Percentiles rank a stretch among this genome's conserved stretches.
Conservation (phyloP, 2,329 filamentous ascomycete genomes). For the Drechslera avenae region DNA sequence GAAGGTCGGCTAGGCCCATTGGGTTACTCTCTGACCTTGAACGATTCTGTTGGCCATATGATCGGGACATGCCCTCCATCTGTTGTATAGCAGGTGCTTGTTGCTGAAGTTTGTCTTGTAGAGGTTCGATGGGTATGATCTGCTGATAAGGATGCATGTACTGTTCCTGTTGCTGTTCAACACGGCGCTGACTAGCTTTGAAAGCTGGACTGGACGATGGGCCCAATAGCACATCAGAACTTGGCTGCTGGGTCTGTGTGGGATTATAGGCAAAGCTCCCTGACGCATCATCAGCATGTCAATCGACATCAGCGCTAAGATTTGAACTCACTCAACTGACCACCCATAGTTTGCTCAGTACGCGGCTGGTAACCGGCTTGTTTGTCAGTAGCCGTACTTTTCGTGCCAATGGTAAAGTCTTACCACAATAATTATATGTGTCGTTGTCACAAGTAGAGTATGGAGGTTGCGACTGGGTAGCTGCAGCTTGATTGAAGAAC, state of each 20-base stretch:
- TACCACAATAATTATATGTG: neutral
- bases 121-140: neutral
- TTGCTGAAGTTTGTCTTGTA: neutral
- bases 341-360: constrained; percentile 1
- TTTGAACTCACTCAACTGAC: constrained; percentile 14
- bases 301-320: neutral
- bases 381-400: neutral
- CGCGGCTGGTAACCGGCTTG: constrained; percentile 6
- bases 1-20: constrained; percentile 5
- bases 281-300: constrained; percentile 5
- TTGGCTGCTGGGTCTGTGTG: constrained; percentile 25
- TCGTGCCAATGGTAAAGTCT: neutral
- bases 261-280: constrained; percentile 34
- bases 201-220: constrained; percentile 51
- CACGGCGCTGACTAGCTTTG: constrained; percentile 42
- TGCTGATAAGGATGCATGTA: constrained; percentile 2
- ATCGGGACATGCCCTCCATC: neutral
- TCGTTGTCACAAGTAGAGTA: neutral
- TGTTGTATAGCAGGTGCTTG: neutral
- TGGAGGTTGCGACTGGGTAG: constrained; percentile 9
- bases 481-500: constrained; percentile 6
- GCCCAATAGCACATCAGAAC: constrained; percentile 37
- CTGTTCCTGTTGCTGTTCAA: constrained; percentile 5
- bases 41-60: neutral
- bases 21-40: neutral